Evolutionary conservation across 345 rosid genomes (phyloP).

Genomic region (Camelina sativa): DNA sequence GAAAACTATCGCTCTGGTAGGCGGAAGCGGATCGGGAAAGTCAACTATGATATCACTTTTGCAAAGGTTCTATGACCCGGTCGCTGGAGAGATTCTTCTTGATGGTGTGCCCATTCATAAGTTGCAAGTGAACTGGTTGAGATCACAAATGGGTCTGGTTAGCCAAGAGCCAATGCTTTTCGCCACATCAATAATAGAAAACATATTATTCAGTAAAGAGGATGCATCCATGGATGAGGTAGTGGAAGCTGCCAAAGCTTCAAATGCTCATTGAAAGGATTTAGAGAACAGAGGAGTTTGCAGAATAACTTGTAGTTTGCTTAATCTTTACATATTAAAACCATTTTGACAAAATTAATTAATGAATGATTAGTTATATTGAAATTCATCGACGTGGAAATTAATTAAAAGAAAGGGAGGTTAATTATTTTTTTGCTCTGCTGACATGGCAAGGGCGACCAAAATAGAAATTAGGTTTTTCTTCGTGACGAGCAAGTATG

Average conservation of each 20-base stretch:
- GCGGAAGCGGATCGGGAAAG: conserved; percentile 90
- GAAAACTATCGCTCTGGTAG: conserved; percentile 89
- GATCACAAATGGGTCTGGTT: conserved; percentile 86
- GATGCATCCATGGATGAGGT: conserved; percentile 80
- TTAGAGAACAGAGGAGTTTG: too few species aligned
- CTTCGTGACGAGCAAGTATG: too few species aligned
- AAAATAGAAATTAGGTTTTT: too few species aligned
- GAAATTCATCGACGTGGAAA: too few species aligned
- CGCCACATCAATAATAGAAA: conserved; percentile 77
- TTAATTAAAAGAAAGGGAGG: too few species aligned
- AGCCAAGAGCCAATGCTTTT: conserved; percentile 91
- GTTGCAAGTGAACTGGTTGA: conserved; percentile 71
- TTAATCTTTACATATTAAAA: too few species aligned
- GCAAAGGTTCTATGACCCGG: conserved; percentile 84
- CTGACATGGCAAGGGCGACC: too few species aligned
- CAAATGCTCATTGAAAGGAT: conserved; percentile 86
- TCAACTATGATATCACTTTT: conserved; percentile 83
- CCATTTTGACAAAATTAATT: too few species aligned
- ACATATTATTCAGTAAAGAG: conserved; percentile 86
- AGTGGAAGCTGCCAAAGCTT: conserved; percentile 79
- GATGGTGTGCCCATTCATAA: conserved; percentile 80
- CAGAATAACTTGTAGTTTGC: too few species aligned
- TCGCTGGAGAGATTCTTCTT: conserved; percentile 74
- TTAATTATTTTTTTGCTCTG: too few species aligned
- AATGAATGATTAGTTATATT: too few species aligned